Conservation (phyloP, 306 rosid species). For the Fragaria nilgerrensis region DNA sequence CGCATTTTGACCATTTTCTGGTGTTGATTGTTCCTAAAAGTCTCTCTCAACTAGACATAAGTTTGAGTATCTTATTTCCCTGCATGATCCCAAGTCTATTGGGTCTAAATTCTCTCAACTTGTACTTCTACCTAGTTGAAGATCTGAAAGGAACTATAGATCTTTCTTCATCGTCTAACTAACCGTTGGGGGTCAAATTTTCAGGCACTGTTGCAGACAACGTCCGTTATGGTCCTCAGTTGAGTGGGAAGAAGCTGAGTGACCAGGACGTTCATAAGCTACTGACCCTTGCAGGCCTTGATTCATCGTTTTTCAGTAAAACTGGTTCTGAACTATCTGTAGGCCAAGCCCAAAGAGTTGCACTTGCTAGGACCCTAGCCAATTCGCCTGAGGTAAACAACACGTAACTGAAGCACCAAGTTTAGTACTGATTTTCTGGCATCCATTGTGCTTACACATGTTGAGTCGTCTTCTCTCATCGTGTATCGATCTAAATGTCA, state of each 20-base stretch:
- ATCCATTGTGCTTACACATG: not conserved
- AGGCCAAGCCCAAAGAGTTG: conserved; percentile 95
- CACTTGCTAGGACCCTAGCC: conserved; percentile 90
- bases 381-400: conserved; percentile 80
- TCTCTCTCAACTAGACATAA: not conserved
- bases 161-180: not conserved
- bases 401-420: not conserved
- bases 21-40: not conserved
- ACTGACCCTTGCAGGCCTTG: conserved; percentile 73
- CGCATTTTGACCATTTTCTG: not conserved
- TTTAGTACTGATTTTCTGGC: not conserved
- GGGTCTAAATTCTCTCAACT: not conserved
- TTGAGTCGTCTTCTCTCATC: not conserved
- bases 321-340: conserved; percentile 73
- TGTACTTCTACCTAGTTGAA: not conserved
- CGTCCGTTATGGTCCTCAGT: conserved; percentile 75
- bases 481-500: not conserved
- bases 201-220: conserved; percentile 88
- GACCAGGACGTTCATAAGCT: conserved; percentile 67
- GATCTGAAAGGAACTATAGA: not conserved
- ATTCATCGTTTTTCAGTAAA: conserved; percentile 57
- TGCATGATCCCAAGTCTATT: not conserved
- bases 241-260: conserved; percentile 55
- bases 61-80: not conserved
- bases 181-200: not conserved